Base-by-base conservation (phyloP, 148 eudicot genomes). In the Rhododendron molle region DNA sequence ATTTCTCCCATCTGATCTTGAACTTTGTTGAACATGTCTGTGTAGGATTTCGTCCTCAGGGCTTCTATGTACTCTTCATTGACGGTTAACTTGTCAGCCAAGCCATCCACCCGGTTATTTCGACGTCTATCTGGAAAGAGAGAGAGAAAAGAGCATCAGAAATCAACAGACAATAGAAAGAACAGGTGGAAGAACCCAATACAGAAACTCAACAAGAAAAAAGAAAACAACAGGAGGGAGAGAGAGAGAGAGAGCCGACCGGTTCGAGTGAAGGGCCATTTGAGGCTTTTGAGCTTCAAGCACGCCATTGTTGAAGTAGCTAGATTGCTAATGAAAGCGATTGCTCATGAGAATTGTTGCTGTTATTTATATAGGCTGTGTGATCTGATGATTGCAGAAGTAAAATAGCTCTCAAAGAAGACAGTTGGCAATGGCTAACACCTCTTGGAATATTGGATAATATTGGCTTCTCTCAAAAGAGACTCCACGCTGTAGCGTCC, bases 41-140 rank as follows among this genome's bases (percentile, higher is more conserved):
- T 83, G 86, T 83, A 92, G 1, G 94, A 92, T 13, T 89, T 88
- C 47, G 93, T 91, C 81, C 91, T 87, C 9, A 88, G 84, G 21
- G 89, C 89, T 83, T 87, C 83, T 38, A 26, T 78, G 44, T 92
- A 89, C 80, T 92, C 91, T 83, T 91, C 89, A 30, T 87, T 43
- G 7, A 91, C 91, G 36, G 84, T 87, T 58, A 85, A 23, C 40
- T 87, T 84, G 69, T 85, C 54, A 16, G 0, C 77, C 58, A 74
- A 86, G 79, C 80, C 38, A 69, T 73, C 81, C 58, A 43, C 54
- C 18, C 71, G 18, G 26, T 83, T 81, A 11, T 73, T 84, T 65
- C 62, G 52, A 72, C 13, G 9, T 52, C 26, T 56, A 40, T 87
- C 92, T 89, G 89, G 46, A 71, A 72, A 1, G 11, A 9, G 32